Base-by-base conservation (phyloP, 257 asterid genomes). In the Misopates orontium region DNA sequence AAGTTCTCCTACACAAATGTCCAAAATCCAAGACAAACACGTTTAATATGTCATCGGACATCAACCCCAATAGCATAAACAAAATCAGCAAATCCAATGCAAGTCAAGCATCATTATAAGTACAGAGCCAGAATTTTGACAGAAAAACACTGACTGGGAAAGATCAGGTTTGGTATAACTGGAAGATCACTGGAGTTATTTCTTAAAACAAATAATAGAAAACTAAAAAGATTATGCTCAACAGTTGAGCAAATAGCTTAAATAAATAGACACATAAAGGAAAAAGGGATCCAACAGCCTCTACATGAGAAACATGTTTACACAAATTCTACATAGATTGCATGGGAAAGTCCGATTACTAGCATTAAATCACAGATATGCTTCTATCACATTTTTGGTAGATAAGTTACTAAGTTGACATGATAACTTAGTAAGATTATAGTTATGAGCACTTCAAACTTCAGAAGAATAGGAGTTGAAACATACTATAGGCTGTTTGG, bases 401-500 rank as follows among this genome's bases (percentile, higher is more conserved):
- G 55, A 54, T 44, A 50, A 66, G 39, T 54, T 58, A 52, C 14
- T 51, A 70, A 42, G 39, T 75, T 61, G 40, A 76, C 49, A 63
- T 61, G 41, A 25, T 56, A 50, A 42, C 56, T 52, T 15, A 51
- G 62, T 62, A 55, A 59, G 48, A 39, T 15, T 53, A 39, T 25
- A 39, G 23, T 52, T 18, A 39, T 45, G 74, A 54, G 66, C 70
- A 73, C 22, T 45, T 54, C 32, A 16, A 52, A 22, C 23, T 60
- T 41, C 39, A 53, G 49, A 71, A 55, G 75, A 63, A 53, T 56
- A 67, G 73, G 75, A 77, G 36, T 50, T 61, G 42, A 61, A 57
- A 78, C 95, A 73, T 79, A 89, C 95, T 57, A 77, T 75, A 62
- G 84, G 85, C 83, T 80, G 84, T 70, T 84, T 89, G 73, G 85